These are phyloP conservation scores for Psilocybe sp. DNA, from an alignment of 768 basidiomycete genomes.

Conservation along the genomic window DNA sequence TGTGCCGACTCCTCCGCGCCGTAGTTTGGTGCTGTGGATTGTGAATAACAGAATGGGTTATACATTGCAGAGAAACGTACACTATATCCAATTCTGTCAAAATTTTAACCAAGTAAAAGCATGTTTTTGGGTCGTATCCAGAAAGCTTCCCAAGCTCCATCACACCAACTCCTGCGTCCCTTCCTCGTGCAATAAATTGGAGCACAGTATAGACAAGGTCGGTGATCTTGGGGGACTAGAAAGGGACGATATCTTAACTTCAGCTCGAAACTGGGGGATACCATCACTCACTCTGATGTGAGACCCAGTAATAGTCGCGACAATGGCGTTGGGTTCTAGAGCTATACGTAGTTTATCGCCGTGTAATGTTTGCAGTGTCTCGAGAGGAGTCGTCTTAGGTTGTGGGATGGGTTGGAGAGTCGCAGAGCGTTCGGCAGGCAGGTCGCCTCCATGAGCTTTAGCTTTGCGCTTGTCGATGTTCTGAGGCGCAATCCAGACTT, in stretches of 20 bases:
- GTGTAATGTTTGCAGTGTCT: slow-evolving; percentile 53
- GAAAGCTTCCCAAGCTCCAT: slow-evolving; percentile 75
- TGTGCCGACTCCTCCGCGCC: slow-evolving; percentile 71
- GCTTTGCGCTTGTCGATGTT: slow-evolving; percentile 64
- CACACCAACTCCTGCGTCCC: slow-evolving; percentile 75
- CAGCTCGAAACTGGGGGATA: neutral
- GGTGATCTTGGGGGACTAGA: slow-evolving; percentile 74
- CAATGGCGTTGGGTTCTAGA: slow-evolving; percentile 70
- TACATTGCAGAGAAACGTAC: slow-evolving; percentile 36
- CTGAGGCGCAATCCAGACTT: slow-evolving; percentile 81
- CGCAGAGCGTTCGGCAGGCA: slow-evolving; percentile 38
- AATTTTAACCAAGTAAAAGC: slow-evolving; percentile 81
- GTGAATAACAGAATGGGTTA: neutral
- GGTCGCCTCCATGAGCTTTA: slow-evolving; percentile 51
- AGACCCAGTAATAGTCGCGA: slow-evolving; percentile 80
- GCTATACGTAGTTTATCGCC: slow-evolving; percentile 71
- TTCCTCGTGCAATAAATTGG: slow-evolving; percentile 79
- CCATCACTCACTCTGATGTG: slow-evolving; percentile 66
- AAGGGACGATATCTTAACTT: slow-evolving; percentile 1
- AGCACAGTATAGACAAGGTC: slow-evolving; percentile 84
- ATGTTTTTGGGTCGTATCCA: slow-evolving; percentile 86
- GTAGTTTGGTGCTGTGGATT: slow-evolving; percentile 62
- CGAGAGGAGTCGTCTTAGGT: slow-evolving; percentile 51
- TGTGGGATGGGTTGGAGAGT: slow-evolving; percentile 54
- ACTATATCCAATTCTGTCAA: slow-evolving; percentile 71